Conservation (phyloP, 2,329 filamentous ascomycete species). For the Hypocreales sp. region DNA sequence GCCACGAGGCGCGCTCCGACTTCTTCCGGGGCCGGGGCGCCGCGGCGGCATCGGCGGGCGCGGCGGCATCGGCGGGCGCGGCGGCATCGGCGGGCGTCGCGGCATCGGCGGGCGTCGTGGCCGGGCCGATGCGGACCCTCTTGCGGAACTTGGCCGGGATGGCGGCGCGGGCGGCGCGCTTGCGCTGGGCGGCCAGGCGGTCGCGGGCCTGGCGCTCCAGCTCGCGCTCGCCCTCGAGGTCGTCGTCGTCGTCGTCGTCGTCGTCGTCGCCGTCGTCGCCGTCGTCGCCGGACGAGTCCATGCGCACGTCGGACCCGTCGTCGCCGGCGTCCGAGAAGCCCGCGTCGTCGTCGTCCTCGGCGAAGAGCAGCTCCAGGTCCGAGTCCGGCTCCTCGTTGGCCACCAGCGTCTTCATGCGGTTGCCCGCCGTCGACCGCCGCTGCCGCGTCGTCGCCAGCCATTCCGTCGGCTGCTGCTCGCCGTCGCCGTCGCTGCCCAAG, state of each 20-base stretch:
- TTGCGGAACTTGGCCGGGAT: slow-evolving; percentile 58
- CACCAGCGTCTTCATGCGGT: slow-evolving; percentile 65
- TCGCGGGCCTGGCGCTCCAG: slow-evolving; percentile 61
- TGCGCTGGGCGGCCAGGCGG: slow-evolving; percentile 51
- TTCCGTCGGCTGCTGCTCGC: slow-evolving; percentile 30
- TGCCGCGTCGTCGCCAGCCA: slow-evolving; percentile 60
- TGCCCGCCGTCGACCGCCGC: slow-evolving; percentile 69
- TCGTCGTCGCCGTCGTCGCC: slow-evolving; percentile 73
- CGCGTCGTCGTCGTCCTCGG: slow-evolving; percentile 53
- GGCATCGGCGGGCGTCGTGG: slow-evolving; percentile 15
- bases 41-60: slow-evolving; percentile 27
- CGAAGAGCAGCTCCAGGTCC: slow-evolving; percentile 60
- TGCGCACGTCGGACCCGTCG: slow-evolving; percentile 59
- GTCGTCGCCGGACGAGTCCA: slow-evolving; percentile 75
- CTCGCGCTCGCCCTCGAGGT: slow-evolving; percentile 77
- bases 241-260: slow-evolving; percentile 51
- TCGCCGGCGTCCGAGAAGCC: slow-evolving; percentile 56
- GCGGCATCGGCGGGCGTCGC: slow-evolving; percentile 24
- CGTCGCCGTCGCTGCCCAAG: slow-evolving; percentile 19
- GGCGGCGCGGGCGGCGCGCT: slow-evolving; percentile 65
- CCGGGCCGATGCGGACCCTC: slow-evolving; percentile 56
- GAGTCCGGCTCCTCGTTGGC: slow-evolving; percentile 56
- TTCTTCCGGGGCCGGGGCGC: slow-evolving; percentile 42
- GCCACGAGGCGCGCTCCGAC: slow-evolving; percentile 42
- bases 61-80: slow-evolving; percentile 16